Conservation (phyloP, 2,329 filamentous ascomycete genomes). For the Alternaria angustiovoidea region DNA sequence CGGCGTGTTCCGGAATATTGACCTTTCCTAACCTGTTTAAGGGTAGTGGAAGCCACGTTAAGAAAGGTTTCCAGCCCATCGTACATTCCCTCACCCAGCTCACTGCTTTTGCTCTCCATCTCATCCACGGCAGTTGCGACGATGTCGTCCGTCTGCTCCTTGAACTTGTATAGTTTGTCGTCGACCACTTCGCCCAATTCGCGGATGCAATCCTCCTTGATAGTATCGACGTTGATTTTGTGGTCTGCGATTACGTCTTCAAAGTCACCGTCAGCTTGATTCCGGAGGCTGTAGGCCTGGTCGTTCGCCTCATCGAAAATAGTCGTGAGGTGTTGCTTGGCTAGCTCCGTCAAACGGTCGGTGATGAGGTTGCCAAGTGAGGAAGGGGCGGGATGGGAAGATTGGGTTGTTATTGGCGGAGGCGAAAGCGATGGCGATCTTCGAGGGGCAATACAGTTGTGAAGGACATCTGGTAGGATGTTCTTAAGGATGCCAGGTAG, state of each 20-base stretch:
- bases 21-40: not conserved
- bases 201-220: slow-evolving; percentile 10
- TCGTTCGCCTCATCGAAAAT: slow-evolving; percentile 15
- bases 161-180: slow-evolving; percentile 11
- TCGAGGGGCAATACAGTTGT: not conserved
- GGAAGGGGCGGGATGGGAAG: not conserved
- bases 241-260: slow-evolving; percentile 16
- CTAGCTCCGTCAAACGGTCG: not conserved
- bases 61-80: not conserved
- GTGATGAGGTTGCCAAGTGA: slow-evolving; percentile 13
- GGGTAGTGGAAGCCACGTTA: not conserved
- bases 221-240: slow-evolving; percentile 3
- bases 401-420: not conserved
- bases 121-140: slow-evolving; percentile 3
- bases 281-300: slow-evolving; percentile 14
- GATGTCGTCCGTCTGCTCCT: slow-evolving; percentile 6
- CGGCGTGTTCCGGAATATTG: too few species aligned
- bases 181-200: slow-evolving; percentile 7
- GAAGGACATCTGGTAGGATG: slow-evolving; percentile 14
- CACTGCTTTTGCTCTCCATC: not conserved
- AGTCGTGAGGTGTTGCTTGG: slow-evolving; percentile 3
- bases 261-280: slow-evolving; percentile 17
- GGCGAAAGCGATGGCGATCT: not conserved
- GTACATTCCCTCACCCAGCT: not conserved
- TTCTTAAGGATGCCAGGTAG: slow-evolving; percentile 9